Conservation (phyloP, 352 stramenopile species). For the Pythium guiyangense region DNA sequence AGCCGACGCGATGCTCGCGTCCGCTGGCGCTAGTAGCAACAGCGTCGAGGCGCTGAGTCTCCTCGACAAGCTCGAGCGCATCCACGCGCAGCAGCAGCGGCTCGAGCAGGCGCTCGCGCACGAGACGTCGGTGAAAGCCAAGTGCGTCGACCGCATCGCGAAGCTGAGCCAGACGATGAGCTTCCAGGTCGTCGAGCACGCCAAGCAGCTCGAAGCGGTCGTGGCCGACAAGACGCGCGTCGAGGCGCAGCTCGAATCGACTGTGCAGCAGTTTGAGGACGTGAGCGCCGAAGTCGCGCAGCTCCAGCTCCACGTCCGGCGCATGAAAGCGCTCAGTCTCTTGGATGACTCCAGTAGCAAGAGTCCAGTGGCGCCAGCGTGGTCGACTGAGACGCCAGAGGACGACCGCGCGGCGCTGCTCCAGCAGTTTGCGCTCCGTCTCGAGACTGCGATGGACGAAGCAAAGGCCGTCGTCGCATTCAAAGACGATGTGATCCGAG, state of each 20-base stretch:
- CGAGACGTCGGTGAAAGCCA: slow-evolving; percentile 55
- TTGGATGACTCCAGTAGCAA: neutral
- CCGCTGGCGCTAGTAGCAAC: slow-evolving; percentile 3
- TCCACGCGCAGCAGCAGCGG: slow-evolving; percentile 23
- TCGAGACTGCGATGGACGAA: slow-evolving; percentile 63
- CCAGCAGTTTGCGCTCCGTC: slow-evolving; percentile 43
- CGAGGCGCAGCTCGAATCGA: slow-evolving; percentile 26
- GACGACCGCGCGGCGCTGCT: slow-evolving; percentile 33
- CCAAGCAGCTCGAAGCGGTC: slow-evolving; percentile 46
- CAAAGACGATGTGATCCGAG: slow-evolving; percentile 56
- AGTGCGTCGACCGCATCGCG: slow-evolving; percentile 65
- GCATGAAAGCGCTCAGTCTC: slow-evolving; percentile 22
- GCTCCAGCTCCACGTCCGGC: slow-evolving; percentile 39
- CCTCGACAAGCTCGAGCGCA: slow-evolving; percentile 41
- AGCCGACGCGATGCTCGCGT: slow-evolving; percentile 30
- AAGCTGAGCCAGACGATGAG: slow-evolving; percentile 67
- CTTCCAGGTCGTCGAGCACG: slow-evolving; percentile 55
- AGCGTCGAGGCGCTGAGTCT: slow-evolving; percentile 25
- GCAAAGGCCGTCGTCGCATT: slow-evolving; percentile 64
- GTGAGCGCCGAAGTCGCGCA: slow-evolving; percentile 35
- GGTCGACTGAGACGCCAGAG: neutral
- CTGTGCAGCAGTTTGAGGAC: slow-evolving; percentile 38
- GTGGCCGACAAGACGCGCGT: slow-evolving; percentile 32
- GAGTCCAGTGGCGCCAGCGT: neutral
- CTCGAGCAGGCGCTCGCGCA: slow-evolving; percentile 33